Percentiles rank a stretch among this genome's conserved stretches.
These are phyloP conservation scores for Fonsecaea pugnacius DNA, from an alignment of 2,329 filamentous ascomycete species.

Conservation along the genomic window DNA sequence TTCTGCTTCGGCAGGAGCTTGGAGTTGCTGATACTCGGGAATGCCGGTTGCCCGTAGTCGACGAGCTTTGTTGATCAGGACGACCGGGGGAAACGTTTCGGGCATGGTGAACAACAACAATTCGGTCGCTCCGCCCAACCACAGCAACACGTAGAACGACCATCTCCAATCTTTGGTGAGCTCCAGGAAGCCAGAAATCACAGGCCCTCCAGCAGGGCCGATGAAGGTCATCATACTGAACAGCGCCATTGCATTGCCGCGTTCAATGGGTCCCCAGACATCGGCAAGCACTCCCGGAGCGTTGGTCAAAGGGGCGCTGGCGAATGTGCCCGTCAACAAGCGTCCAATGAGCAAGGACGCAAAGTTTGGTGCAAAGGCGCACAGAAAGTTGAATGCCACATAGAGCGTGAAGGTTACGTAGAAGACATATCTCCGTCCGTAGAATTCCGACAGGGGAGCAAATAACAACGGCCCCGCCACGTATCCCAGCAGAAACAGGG, in stretches of 20 bases:
- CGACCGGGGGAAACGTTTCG: conserved; percentile 58
- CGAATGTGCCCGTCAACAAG: conserved; percentile 61
- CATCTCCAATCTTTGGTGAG: conserved; percentile 56
- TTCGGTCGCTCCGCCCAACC: conserved; percentile 44
- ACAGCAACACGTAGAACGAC: conserved; percentile 52
- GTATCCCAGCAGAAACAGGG: conserved; percentile 67
- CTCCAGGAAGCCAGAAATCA: conserved; percentile 62
- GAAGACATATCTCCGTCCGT: conserved; percentile 61
- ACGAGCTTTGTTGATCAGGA: conserved; percentile 60
- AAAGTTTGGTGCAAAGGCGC: conserved; percentile 61
- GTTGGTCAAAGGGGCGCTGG: conserved; percentile 53
- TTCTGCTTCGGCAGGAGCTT: conserved; percentile 55
- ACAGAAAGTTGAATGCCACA: conserved; percentile 57
- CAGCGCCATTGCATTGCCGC: conserved; percentile 60
- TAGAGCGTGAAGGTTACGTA: conserved; percentile 48
- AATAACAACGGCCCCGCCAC: conserved; percentile 65
- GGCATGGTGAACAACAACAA: conserved; percentile 62
- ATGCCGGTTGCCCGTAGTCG: conserved; percentile 57
- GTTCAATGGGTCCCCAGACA: conserved; percentile 58
- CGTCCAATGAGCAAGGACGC: conserved; percentile 58
- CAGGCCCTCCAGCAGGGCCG: conserved; percentile 59
- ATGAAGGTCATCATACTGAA: conserved; percentile 61
- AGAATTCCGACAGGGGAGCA: conserved; percentile 69
- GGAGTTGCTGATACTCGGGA: conserved; percentile 58
- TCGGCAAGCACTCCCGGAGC: conserved; percentile 58